phyloP scores from a whole-genome alignment of 345 rosid genomes.

The Sonneratia caseolaris region DNA sequence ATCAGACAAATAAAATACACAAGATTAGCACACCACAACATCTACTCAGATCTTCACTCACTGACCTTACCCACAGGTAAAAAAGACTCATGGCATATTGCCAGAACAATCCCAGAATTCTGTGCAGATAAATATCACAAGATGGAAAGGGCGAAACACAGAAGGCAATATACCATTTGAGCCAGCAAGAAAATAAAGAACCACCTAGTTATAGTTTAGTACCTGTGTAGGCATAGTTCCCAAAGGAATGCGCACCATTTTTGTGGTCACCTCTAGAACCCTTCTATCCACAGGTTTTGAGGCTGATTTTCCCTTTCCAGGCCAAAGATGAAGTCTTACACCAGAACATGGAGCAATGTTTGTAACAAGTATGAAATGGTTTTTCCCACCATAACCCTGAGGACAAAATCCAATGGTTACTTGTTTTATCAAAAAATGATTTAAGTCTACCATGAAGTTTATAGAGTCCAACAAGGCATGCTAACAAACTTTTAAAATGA shows the following conservation, averaged over 20 bases:
- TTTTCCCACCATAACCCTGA: conserved; percentile 75
- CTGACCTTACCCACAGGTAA: background rate
- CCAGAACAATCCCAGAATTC: background rate
- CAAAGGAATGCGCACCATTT: conserved; percentile 92
- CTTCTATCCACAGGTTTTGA: conserved; percentile 48
- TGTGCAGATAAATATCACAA: background rate
- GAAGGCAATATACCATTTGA: conserved; percentile 7
- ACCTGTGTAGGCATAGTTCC: conserved; percentile 92
- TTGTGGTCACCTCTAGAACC: conserved; percentile 74
- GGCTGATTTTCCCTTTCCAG: conserved; percentile 54
- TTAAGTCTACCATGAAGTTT: background rate
- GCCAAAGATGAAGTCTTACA: conserved; percentile 91
- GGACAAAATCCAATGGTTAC: conserved; percentile 15
- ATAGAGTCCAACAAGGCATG: background rate
- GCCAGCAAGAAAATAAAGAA: conserved; percentile 3
- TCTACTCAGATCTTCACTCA: background rate
- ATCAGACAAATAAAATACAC: conserved; percentile 16
- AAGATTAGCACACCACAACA: conserved; percentile 10
- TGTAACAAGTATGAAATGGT: conserved; percentile 84
- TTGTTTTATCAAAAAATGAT: background rate
- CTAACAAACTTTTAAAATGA: background rate
- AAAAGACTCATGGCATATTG: background rate
- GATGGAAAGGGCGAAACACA: background rate
- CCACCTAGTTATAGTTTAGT: background rate
- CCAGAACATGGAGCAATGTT: conserved; percentile 93